A percentile compares a stretch with the other conserved stretches of the same genome.
Evolutionary conservation across 169 alveolate species (phyloP).

Genomic region (Plasmodium coatneyi): DNA sequence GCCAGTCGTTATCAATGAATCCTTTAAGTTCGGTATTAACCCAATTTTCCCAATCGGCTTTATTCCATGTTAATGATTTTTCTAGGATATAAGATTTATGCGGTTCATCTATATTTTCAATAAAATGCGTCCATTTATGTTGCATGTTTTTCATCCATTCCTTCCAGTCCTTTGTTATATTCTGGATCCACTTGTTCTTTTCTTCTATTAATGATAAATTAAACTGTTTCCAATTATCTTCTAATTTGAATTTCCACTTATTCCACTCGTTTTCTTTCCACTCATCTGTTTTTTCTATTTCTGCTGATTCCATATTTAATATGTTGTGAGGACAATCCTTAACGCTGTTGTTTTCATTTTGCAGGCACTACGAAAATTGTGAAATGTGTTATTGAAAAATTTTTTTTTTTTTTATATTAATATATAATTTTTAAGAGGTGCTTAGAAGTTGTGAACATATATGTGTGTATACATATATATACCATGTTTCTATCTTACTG

Average conservation of each 20-base stretch:
- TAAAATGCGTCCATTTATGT: conserved; percentile 10
- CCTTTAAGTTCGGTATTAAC: not conserved
- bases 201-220: not conserved
- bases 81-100: not conserved
- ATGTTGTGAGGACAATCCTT: not conserved
- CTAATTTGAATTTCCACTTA: not conserved
- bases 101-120: not conserved
- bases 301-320: not conserved
- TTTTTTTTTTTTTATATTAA: not conserved
- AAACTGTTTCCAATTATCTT: not conserved
- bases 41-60: not conserved
- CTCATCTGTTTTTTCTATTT: not conserved
- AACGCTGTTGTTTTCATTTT: not conserved
- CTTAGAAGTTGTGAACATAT: not conserved
- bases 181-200: not conserved
- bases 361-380: not conserved
- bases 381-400: not conserved
- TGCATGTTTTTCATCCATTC: conserved; percentile 9
- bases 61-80: not conserved
- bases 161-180: not conserved
- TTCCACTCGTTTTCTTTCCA: conserved; percentile 1
- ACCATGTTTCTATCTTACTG: not conserved
- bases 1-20: not conserved
- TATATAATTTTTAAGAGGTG: not conserved
- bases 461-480: not conserved